Evolutionary conservation across 768 basidiomycete genomes (phyloP).

Genomic region (Tylopilus cervinicoccineus): DNA sequence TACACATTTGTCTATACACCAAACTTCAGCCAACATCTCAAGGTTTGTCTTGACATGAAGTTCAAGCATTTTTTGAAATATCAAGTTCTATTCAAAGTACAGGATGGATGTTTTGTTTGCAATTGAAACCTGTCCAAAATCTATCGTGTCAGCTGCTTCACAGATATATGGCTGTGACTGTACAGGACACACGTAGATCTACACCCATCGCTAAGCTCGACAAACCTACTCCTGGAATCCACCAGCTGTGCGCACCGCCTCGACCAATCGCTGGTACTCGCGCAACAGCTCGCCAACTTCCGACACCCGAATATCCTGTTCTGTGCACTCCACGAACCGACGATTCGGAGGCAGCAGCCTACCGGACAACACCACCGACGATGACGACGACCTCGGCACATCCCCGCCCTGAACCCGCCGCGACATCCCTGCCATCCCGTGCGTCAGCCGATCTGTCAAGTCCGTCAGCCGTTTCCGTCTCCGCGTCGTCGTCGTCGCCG

Average conservation of each 20-base stretch:
- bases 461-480: slow-evolving; percentile 49
- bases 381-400: slow-evolving; percentile 31
- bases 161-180: too few relatives aligned
- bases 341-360: slow-evolving; percentile 58
- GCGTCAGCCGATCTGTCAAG: slow-evolving; percentile 76
- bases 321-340: slow-evolving; percentile 67
- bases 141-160: too few relatives aligned
- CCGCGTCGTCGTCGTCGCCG: slow-evolving; percentile 14
- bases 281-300: slow-evolving; percentile 77
- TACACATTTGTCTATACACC: background rate
- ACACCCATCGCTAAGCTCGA: too few relatives aligned
- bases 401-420: slow-evolving; percentile 38
- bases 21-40: background rate
- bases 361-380: slow-evolving; percentile 26
- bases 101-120: background rate
- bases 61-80: too few relatives aligned
- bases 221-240: slow-evolving; percentile 33
- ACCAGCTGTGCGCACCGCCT: slow-evolving; percentile 55
- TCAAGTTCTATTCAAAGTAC: background rate
- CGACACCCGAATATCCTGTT: slow-evolving; percentile 73
- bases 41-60: background rate
- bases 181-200: too few relatives aligned
- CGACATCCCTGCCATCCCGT: slow-evolving; percentile 54
- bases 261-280: slow-evolving; percentile 79
- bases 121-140: background rate